Conservation (phyloP, 257 asterid species). For the Solanum okadae region DNA sequence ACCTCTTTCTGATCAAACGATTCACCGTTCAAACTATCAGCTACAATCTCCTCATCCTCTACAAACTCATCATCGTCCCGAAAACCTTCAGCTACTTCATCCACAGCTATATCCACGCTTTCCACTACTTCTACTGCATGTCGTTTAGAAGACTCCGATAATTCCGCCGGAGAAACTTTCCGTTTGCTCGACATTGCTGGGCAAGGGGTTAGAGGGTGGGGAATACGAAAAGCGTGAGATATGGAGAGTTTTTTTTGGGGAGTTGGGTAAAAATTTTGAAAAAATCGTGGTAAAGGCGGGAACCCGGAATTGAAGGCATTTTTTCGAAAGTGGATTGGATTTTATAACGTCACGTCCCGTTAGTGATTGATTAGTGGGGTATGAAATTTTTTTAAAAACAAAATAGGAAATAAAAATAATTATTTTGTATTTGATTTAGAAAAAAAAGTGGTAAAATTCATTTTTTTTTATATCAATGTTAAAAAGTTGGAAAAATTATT, state of each 20-base stretch:
- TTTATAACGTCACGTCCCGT: neutral
- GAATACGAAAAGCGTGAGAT: neutral
- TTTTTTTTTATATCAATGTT: neutral
- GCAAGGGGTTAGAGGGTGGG: neutral
- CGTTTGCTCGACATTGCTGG: neutral
- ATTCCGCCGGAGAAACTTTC: neutral
- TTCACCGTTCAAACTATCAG: neutral
- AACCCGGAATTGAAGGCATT: neutral
- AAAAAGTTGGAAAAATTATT: neutral
- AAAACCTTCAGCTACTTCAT: neutral
- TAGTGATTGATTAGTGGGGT: neutral
- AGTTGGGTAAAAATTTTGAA: neutral
- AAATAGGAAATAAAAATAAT: too few relatives aligned
- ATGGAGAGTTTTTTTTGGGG: neutral
- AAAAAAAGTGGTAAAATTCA: neutral
- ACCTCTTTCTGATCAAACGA: neutral
- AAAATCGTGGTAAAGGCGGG: neutral
- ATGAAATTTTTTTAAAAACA: neutral
- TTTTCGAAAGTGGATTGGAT: neutral
- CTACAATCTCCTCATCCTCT: neutral
- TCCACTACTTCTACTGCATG: neutral
- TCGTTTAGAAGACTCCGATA: neutral
- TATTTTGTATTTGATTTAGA: neutral
- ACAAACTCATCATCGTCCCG: neutral
- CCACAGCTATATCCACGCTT: neutral